These are phyloP conservation scores for Jamesozyma gamospora DNA, from an alignment of 805 yeast genomes.

Conservation along the genomic window DNA sequence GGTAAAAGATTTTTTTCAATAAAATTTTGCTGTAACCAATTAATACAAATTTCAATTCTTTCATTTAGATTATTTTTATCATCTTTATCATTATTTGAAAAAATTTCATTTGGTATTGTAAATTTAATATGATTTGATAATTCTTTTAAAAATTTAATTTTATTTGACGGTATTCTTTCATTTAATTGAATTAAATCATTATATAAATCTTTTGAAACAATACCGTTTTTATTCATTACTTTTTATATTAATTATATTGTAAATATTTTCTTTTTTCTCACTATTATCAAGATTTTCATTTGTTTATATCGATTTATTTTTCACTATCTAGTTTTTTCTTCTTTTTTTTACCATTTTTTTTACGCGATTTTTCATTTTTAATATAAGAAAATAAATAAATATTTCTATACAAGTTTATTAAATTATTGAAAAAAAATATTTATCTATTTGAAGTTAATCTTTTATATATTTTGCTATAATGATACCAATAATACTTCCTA, in stretches of 20 bases:
- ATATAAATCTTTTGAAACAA: slow-evolving; percentile 12
- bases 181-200: slow-evolving; percentile 1
- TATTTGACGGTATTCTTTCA: background rate
- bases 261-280: too few species aligned
- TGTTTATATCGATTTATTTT: too few species aligned
- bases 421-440: too few species aligned
- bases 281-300: too few species aligned
- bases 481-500: slow-evolving; percentile 24
- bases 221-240: slow-evolving; percentile 19
- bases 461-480: background rate
- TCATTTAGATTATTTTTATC: too few species aligned
- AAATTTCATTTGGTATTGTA: slow-evolving; percentile 5
- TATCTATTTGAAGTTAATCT: background rate
- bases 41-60: slow-evolving; percentile 3
- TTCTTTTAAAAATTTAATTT: background rate
- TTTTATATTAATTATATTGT: too few species aligned
- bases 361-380: too few species aligned
- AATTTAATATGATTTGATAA: slow-evolving; percentile 1
- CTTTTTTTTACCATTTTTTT: too few species aligned
- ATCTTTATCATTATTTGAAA: slow-evolving; percentile 1
- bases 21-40: slow-evolving; percentile 13
- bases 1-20: slow-evolving; percentile 26
- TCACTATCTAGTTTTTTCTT: too few species aligned
- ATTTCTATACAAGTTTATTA: too few species aligned
- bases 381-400: too few species aligned